Percentiles rank a stretch among this genome's conserved stretches.
Conservation (phyloP, 768 basidiomycete genomes). For the Hebeloma cylindrosporum region DNA sequence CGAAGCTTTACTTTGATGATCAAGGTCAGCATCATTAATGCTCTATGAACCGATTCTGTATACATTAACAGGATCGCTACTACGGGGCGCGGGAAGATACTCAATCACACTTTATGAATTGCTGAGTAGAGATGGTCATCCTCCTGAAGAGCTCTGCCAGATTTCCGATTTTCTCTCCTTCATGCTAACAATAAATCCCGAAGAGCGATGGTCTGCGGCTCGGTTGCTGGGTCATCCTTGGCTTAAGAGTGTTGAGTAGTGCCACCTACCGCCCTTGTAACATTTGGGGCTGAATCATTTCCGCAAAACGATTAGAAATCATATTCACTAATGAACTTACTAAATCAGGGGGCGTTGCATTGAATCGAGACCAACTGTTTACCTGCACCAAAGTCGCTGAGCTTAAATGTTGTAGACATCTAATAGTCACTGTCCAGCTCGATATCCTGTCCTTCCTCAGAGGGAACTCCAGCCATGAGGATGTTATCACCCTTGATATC, state of each 20-base stretch:
- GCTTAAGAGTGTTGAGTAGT: slow-evolving; percentile 4
- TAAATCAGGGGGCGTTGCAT: background rate
- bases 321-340: slow-evolving; percentile 43
- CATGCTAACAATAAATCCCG: slow-evolving; percentile 10
- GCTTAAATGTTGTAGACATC: slow-evolving; percentile 13
- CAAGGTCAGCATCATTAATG: slow-evolving; percentile 5
- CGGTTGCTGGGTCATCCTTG: slow-evolving; percentile 13
- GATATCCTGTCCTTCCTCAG: background rate
- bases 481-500: slow-evolving; percentile 21
- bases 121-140: slow-evolving; percentile 4
- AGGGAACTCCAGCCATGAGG: slow-evolving; percentile 7
- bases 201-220: slow-evolving; percentile 8
- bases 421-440: background rate
- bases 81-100: slow-evolving; percentile 7
- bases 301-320: slow-evolving; percentile 73
- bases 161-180: slow-evolving; percentile 10
- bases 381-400: slow-evolving; percentile 18
- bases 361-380: background rate
- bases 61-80: slow-evolving; percentile 7
- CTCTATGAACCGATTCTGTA: too few relatives aligned
- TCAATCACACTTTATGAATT: slow-evolving; percentile 2
- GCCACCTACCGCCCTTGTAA: too few relatives aligned
- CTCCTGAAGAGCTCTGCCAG: slow-evolving; percentile 1
- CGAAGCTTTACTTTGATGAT: slow-evolving; percentile 9
- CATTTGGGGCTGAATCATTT: slow-evolving; percentile 80